Conservation (phyloP, 164 flowering plant genomes). For the Tetracentron sinense region DNA sequence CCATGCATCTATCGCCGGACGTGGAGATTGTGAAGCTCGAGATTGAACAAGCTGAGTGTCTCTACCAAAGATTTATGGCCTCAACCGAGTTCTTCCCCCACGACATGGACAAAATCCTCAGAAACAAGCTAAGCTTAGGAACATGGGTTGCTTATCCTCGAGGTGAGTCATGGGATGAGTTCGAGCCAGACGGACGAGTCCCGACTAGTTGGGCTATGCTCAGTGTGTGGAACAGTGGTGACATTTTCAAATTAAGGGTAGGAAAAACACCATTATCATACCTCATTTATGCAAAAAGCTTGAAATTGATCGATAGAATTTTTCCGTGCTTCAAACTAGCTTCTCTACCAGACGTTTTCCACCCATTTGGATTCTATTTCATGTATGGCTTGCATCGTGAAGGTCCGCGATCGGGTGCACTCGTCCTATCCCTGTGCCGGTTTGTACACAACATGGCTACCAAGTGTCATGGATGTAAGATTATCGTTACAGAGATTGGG, state of each 20-base stretch:
- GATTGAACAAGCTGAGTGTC: constrained; percentile 44
- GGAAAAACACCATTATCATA: constrained; percentile 39
- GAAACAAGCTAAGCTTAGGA: constrained; percentile 55
- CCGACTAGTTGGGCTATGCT: constrained; percentile 61
- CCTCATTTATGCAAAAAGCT: constrained; percentile 25
- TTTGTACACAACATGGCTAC: constrained; percentile 56
- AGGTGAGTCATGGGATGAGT: constrained; percentile 21
- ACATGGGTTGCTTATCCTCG: constrained; percentile 58
- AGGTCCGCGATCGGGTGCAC: constrained; percentile 39
- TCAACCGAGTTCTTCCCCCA: constrained; percentile 58
- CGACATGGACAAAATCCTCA: constrained; percentile 45
- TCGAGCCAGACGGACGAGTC: constrained; percentile 5
- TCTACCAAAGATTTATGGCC: constrained; percentile 41
- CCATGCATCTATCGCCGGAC: constrained; percentile 14
- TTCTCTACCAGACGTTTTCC: constrained; percentile 39
- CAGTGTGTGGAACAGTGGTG: constrained; percentile 73
- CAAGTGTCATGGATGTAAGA: constrained; percentile 31
- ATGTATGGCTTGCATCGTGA: constrained; percentile 53
- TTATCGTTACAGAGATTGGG: constrained; percentile 53
- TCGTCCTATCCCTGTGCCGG: constrained; percentile 39
- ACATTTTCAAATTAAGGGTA: constrained; percentile 52
- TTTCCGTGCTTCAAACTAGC: constrained; percentile 48
- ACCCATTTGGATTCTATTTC: constrained; percentile 61
- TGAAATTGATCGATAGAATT: constrained; percentile 25
- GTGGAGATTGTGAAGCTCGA: constrained; percentile 35